These are phyloP conservation scores for Alliaria petiolata DNA, from an alignment of 345 rosid genomes.

Conservation along the genomic window DNA sequence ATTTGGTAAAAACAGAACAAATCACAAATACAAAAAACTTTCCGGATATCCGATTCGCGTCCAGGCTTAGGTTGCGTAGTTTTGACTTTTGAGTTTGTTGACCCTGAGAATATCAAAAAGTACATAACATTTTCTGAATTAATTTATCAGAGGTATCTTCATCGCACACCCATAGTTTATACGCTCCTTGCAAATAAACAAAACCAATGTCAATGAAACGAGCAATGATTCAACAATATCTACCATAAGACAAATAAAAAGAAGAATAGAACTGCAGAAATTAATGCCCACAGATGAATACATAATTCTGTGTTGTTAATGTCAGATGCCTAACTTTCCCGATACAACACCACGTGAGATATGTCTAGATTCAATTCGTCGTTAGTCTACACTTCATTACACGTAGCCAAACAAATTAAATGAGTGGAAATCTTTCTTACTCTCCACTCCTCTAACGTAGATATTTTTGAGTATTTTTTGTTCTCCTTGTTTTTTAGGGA, in stretches of 20 bases:
- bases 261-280: slow-evolving; percentile 6
- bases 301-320: slow-evolving; percentile 13
- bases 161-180: background rate
- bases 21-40: too few relatives aligned
- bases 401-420: slow-evolving; percentile 11
- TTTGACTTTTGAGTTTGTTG: slow-evolving; percentile 8
- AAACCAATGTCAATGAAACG: background rate
- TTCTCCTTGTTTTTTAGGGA: too few relatives aligned
- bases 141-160: background rate
- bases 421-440: background rate
- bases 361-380: slow-evolving; percentile 22
- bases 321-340: slow-evolving; percentile 27
- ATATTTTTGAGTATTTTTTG: slow-evolving; percentile 1
- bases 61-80: too few relatives aligned
- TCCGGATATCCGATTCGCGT: too few relatives aligned
- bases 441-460: background rate
- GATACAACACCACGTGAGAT: slow-evolving; percentile 30
- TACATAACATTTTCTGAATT: background rate
- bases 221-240: slow-evolving; percentile 16
- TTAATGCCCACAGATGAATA: slow-evolving; percentile 18
- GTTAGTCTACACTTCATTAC: slow-evolving; percentile 14
- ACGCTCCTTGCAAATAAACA: background rate
- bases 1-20: too few relatives aligned
- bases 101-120: background rate
- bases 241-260: background rate